phyloP scores from a whole-genome alignment of 352 stramenopile species.

The Achlya hypogyna region DNA sequence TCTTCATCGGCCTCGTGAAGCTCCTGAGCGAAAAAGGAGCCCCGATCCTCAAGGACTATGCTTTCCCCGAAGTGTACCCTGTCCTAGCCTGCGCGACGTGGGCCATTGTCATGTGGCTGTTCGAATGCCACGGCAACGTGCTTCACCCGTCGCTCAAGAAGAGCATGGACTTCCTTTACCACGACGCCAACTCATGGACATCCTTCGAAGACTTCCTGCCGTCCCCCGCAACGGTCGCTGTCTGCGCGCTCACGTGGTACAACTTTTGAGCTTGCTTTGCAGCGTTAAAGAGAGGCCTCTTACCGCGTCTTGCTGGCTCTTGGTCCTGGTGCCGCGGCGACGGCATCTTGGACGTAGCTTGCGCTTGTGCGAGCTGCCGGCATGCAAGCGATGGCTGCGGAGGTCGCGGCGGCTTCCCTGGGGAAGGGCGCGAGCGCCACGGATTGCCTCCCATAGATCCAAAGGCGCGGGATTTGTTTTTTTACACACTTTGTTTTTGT shows the following conservation, averaged over 20 bases:
- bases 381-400: too few species aligned
- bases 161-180: constrained; percentile 87
- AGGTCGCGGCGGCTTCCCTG: too few species aligned
- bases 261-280: constrained; percentile 35
- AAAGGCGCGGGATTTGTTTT: neutral
- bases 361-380: too few species aligned
- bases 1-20: constrained; percentile 58
- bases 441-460: too few species aligned
- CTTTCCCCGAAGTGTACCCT: constrained; percentile 72
- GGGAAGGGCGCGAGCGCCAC: too few species aligned
- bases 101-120: constrained; percentile 80
- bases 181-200: constrained; percentile 71
- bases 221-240: constrained; percentile 54
- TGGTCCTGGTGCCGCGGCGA: too few species aligned
- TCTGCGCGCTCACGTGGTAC: constrained; percentile 53
- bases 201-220: constrained; percentile 68
- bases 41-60: constrained; percentile 50
- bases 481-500: neutral
- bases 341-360: too few species aligned
- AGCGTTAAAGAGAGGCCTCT: too few species aligned
- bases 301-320: too few species aligned
- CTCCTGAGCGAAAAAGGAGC: constrained; percentile 51
- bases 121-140: constrained; percentile 69
- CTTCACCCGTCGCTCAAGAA: constrained; percentile 74
- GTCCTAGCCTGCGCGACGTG: constrained; percentile 66